Evolutionary conservation across 2,329 filamentous ascomycete genomes (phyloP), one percentile per base, ranked within the genome.

Genomic region (Penicillium sp.): DNA sequence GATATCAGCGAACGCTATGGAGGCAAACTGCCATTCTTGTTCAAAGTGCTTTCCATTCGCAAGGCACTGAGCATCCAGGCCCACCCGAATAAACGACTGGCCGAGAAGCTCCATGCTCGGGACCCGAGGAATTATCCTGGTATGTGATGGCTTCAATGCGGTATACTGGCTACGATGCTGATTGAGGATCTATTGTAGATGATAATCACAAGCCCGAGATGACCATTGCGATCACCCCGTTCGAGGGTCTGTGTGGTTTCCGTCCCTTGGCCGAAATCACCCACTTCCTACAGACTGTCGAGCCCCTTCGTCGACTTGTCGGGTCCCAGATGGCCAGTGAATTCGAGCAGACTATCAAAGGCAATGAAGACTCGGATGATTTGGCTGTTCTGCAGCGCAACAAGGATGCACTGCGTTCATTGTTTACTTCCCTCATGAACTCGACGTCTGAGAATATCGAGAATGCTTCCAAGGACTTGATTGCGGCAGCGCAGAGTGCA

Each of bases 141-240:
- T 74, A 44, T 44, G 61, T 46, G 27, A 3, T 3, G 20, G 3
- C 22, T 2, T 15, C 10, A 2, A 12, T 15, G 9, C 8, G 3
- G 9, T 16, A 6, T 14, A 1, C 10, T 29, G 10, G 12, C 4
- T 32, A 13, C 25, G n/a, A 17, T 14, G 12, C 35, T 41, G 2
- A 42, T 15, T 0, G 9, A 20, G n/a, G 17, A 15, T 12, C 9
- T 26, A n/a, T 25, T 40, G 9, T 27, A 66, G 88, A 98, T 72
- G 90, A 96, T 71, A 98, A 98, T 70, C 92, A 98, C 74, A 98
- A 98, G 70, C 92, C 92, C 22, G 92, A 98, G 69, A 98, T 98
- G 92, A 89, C 92, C 46, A 95, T 98, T 64, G 92, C 92, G 45
- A 83, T 98, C 56, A 96, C 92, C 1, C 83, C 87, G 0, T 98